Evolutionary conservation across 139 green algal genomes (phyloP).

Genomic region (Nannochloris sp.): DNA sequence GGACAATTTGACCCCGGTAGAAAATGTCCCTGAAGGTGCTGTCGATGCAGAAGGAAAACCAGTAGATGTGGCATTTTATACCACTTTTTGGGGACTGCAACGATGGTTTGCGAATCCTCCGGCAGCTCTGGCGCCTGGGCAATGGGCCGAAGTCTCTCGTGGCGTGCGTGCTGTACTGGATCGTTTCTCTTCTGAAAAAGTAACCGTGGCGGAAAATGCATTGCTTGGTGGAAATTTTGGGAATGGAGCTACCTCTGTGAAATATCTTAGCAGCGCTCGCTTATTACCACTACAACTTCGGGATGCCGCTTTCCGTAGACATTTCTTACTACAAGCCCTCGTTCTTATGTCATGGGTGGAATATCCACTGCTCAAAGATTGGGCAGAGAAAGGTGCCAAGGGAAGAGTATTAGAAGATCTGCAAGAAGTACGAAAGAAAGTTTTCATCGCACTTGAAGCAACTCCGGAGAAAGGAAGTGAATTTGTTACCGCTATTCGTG

Average conservation of each 20-base stretch:
- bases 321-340: constrained; percentile 61
- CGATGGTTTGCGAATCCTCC: constrained; percentile 21
- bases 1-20: constrained; percentile 39
- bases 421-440: constrained; percentile 8
- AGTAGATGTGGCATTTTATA: constrained; percentile 58
- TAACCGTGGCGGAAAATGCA: constrained; percentile 19
- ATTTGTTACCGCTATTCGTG: constrained; percentile 30
- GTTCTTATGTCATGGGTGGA: constrained; percentile 19
- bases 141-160: constrained; percentile 17
- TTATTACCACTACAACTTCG: constrained; percentile 70
- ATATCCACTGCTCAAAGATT: neutral
- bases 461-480: constrained; percentile 34
- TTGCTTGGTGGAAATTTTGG: neutral
- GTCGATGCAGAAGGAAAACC: constrained; percentile 38
- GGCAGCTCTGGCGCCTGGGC: constrained; percentile 5
- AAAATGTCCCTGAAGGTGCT: constrained; percentile 38
- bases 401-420: constrained; percentile 4
- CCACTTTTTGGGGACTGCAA: constrained; percentile 74
- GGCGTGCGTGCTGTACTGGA: constrained; percentile 24
- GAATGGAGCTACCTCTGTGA: constrained; percentile 27
- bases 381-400: neutral
- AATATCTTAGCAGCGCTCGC: constrained; percentile 70
- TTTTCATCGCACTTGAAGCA: constrained; percentile 36
- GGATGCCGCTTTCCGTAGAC: constrained; percentile 65
- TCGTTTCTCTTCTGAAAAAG: constrained; percentile 19